Base-by-base conservation (phyloP, 2,329 filamentous ascomycete genomes). In the Alternaria incomplexa region DNA sequence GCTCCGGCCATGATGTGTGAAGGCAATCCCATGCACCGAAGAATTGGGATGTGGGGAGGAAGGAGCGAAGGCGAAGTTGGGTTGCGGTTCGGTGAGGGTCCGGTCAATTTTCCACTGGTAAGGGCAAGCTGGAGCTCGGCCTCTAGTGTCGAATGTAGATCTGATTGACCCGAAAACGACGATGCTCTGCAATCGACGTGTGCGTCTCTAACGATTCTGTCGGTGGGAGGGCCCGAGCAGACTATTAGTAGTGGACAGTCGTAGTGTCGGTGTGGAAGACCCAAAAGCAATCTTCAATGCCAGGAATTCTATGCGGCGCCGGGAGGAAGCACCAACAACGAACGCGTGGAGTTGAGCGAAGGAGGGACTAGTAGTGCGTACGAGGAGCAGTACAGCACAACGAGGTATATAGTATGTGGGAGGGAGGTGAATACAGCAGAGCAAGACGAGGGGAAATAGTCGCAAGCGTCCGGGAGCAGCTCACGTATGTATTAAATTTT, bases 1-100 rank as follows among this genome's bases (percentile, higher is more conserved):
- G 68, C 71, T 74, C 72, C 76, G 60, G 77, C 75, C 78, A 79
- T 80, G 64, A 25, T 77, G 71, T 74, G 48, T 67, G 62, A 65
- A 15, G 61, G 51, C 64, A 72, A 66, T 63, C 74, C 74, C 73
- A 73, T 74, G 63, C 71, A 72, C 62, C 59, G 65, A 61, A 66
- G 65, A 63, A 53, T 63, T 64, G 48, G 48, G 62, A 63, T 63
- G 56, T 55, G 56, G 57, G 48, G 56, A 52, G 55, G 44, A 59
- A 62, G 61, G 61, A 62, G 56, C 51, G 56, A 53, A 30, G 54
- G 56, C 58, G 54, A 51, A 63, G 61, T 52, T 64, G 56, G 54
- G 62, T 58, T 62, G 61, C 55, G 44, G 48, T 53, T 58, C 60
- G 65, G 68, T 48, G 58, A 25, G 69, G 63, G 63, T 64, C 67